Base-by-base conservation (phyloP, 2,329 filamentous ascomycete species). In the Monosporascus sp. region DNA sequence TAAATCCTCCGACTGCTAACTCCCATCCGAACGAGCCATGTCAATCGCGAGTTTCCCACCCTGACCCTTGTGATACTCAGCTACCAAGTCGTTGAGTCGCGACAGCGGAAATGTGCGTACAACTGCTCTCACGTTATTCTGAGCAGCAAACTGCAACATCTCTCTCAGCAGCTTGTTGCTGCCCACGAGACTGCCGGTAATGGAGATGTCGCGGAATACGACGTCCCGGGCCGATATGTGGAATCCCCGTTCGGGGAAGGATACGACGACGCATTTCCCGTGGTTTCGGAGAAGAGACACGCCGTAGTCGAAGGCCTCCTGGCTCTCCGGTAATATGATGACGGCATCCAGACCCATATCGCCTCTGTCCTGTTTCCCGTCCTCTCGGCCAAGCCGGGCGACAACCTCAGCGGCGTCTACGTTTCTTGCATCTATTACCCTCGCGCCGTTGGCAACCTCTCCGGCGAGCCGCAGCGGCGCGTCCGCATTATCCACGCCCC, bases 11-110 rank as follows among this genome's bases (percentile, higher is more conserved):
- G 6, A 8, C 17, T 9, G 9, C 20, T 65, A 70, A 63, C 52
- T 17, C 8, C 5, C 15, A 52, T 54, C 58, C 2, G 51, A 52
- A 34, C 64, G 52, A 31, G 50, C n/a, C 62, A 64, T 64, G 48
- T 76, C 74, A 51, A 77, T 60, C 0, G 74, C 74, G 20, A 76
- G 59, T 56, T 77, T 77, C 3, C 74, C 74, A n/a, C 73, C 72
- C 18, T 62, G 60, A 3, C 70, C 71, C 52, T 71, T 72, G 46
- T 74, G 68, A 56, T 77, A 76, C 47, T 74, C 72, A 5, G 65
- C 62, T 5, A 75, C 74, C 22, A 76, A 62, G 11, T 71, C 69
- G 54, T 75, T 75, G 51, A 75, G 55, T 36, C 60, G 61, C 1
- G 56, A 55, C 38, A 74, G 52, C 0, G 69, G 61, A 51, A 66